Evolutionary conservation across 1,284 basidiomycete genomes (phyloP).

Genomic region (Boletus sp.): DNA sequence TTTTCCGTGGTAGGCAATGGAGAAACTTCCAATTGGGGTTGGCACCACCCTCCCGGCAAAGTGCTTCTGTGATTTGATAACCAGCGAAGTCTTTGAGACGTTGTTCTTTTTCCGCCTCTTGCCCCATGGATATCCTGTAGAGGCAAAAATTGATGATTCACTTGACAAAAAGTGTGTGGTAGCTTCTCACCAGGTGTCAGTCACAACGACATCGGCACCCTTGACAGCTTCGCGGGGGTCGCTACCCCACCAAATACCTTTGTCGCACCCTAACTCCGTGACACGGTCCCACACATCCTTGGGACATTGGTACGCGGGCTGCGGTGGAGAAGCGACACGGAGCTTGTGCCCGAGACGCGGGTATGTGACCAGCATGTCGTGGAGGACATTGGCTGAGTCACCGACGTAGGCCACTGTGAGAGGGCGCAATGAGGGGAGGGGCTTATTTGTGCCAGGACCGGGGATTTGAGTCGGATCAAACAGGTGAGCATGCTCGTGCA

Average conservation of each 20-base stretch:
- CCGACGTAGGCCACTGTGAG: conserved; percentile 92
- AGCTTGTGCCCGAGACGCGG: conserved; percentile 89
- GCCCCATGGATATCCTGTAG: conserved; percentile 94
- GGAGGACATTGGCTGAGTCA: conserved; percentile 93
- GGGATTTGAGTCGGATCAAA: conserved; percentile 37
- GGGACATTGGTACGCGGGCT: conserved; percentile 70
- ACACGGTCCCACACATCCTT: conserved; percentile 78
- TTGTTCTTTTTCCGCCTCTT: conserved; percentile 91
- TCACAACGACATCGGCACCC: conserved; percentile 90
- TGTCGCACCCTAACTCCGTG: conserved; percentile 63
- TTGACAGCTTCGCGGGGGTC: conserved; percentile 85
- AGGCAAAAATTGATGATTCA: background rate
- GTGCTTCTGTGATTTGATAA: conserved; percentile 89
- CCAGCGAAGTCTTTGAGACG: conserved; percentile 86
- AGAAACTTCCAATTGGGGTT: conserved; percentile 92
- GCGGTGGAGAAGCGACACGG: conserved; percentile 75
- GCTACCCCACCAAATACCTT: conserved; percentile 69
- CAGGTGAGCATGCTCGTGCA: conserved; percentile 70
- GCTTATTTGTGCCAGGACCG: conserved; percentile 8
- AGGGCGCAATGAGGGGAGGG: conserved; percentile 48
- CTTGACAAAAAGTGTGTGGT: background rate
- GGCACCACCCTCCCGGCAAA: conserved; percentile 77
- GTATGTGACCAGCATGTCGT: conserved; percentile 95
- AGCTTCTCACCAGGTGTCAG: conserved; percentile 82
- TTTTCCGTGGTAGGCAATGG: conserved; percentile 93